These are phyloP conservation scores for Apophysomyces sp. DNA, from an alignment of 371 early-diverging fungal species.

Conservation along the genomic window DNA sequence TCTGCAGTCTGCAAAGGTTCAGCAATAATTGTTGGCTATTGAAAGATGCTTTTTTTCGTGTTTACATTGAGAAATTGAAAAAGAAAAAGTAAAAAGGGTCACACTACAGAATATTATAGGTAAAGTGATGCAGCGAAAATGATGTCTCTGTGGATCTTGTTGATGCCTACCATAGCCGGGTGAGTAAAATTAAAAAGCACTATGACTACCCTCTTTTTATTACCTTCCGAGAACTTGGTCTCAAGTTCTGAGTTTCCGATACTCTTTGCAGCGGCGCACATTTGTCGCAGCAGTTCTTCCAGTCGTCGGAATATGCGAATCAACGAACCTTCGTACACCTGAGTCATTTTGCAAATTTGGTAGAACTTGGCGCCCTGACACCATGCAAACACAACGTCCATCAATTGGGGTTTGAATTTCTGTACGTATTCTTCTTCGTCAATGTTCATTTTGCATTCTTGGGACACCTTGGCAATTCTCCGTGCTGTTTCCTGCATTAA, in stretches of 20 bases:
- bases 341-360: conserved; percentile 96
- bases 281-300: conserved; percentile 97
- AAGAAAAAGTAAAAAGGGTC: too few species aligned
- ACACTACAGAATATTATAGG: conserved; percentile 54
- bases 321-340: conserved; percentile 97
- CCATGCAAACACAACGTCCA: conserved; percentile 99
- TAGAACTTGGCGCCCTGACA: conserved; percentile 93
- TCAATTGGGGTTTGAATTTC: conserved; percentile 87
- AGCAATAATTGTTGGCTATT: too few species aligned
- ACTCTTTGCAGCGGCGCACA: conserved; percentile 92
- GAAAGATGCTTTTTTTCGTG: too few species aligned
- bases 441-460: conserved; percentile 84
- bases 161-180: conserved; percentile 52
- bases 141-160: conserved; percentile 98
- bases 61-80: too few species aligned
- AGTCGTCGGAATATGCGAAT: conserved; percentile 95
- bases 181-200: not conserved
- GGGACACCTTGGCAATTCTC: conserved; percentile 84
- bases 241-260: conserved; percentile 99
- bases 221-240: conserved; percentile 92
- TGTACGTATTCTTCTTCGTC: conserved; percentile 84
- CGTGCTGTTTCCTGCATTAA: conserved; percentile 87
- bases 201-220: conserved; percentile 10
- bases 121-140: conserved; percentile 98
- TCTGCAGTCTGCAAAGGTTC: too few species aligned